These are phyloP conservation scores for Solanum hybrid DNA, from an alignment of 305 asterid genomes.

Conservation along the genomic window DNA sequence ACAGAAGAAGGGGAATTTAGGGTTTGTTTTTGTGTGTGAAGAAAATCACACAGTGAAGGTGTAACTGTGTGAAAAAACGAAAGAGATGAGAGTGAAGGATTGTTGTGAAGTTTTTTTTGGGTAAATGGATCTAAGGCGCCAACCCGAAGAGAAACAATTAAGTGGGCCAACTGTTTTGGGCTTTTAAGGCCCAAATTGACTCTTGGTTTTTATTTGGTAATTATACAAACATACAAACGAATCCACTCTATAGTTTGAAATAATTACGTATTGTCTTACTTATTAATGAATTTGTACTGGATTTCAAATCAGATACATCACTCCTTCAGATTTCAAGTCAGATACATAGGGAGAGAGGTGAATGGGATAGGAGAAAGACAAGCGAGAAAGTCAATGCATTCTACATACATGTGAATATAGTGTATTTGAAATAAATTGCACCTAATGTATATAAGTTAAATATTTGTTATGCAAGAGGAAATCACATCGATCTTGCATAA, in stretches of 20 bases:
- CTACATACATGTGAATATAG: too few relatives aligned
- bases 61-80: slow-evolving; percentile 3
- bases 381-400: neutral
- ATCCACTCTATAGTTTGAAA: neutral
- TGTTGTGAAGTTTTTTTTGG: neutral
- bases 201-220: neutral
- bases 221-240: neutral
- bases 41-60: neutral
- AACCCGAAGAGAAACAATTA: slow-evolving; percentile 13
- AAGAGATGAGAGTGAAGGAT: slow-evolving; percentile 2
- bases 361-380: neutral
- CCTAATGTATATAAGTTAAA: too few relatives aligned
- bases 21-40: slow-evolving; percentile 10
- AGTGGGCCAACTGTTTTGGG: slow-evolving; percentile 9
- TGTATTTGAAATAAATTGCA: neutral
- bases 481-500: neutral
- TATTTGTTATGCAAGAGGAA: neutral
- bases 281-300: neutral
- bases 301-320: neutral
- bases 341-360: neutral
- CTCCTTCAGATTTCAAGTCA: neutral
- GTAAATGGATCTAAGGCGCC: slow-evolving; percentile 23
- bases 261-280: neutral
- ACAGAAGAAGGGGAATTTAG: slow-evolving; percentile 5
- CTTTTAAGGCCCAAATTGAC: neutral